Conservation (phyloP, 2,329 filamentous ascomycete genomes). For the Aspergillus floridensis region DNA sequence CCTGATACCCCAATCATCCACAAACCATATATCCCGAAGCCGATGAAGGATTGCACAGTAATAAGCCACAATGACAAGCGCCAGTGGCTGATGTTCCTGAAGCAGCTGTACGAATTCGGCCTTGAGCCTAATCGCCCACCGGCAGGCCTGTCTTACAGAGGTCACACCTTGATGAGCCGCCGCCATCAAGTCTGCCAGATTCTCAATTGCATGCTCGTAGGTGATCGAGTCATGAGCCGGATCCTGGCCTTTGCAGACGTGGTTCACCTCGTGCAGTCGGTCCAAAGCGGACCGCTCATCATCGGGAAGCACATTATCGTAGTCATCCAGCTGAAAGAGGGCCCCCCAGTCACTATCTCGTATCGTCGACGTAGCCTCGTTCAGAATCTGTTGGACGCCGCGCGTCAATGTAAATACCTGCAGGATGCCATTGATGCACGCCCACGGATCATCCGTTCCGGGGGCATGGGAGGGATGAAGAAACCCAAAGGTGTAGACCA, state of each 20-base stretch:
- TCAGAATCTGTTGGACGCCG: conserved; percentile 36
- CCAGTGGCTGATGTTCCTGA: conserved; percentile 36
- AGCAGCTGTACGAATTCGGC: conserved; percentile 37
- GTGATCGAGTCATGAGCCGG: conserved; percentile 23
- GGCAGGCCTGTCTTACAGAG: conserved; percentile 47
- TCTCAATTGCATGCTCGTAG: conserved; percentile 27
- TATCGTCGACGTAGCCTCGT: conserved; percentile 24
- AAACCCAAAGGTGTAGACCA: conserved; percentile 40
- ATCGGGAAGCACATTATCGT: conserved; percentile 20
- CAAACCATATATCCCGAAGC: conserved; percentile 63
- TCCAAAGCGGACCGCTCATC: conserved; percentile 20
- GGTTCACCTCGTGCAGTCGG: conserved; percentile 29
- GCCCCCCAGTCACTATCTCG: conserved; percentile 25
- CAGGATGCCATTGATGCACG: conserved; percentile 33
- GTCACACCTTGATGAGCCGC: conserved; percentile 46
- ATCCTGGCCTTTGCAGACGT: conserved; percentile 19
- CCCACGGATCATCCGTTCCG: conserved; percentile 23
- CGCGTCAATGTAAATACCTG: conserved; percentile 35
- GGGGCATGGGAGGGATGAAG: conserved; percentile 25
- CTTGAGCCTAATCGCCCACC: conserved; percentile 39
- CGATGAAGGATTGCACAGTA: conserved; percentile 59
- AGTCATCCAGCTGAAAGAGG: conserved; percentile 27
- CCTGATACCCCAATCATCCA: conserved; percentile 63
- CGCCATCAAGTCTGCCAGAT: conserved; percentile 27
- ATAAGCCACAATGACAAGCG: conserved; percentile 61